phyloP scores from a whole-genome alignment of 108 stramenopile genomes.

The Skeletonema marinoi region DNA sequence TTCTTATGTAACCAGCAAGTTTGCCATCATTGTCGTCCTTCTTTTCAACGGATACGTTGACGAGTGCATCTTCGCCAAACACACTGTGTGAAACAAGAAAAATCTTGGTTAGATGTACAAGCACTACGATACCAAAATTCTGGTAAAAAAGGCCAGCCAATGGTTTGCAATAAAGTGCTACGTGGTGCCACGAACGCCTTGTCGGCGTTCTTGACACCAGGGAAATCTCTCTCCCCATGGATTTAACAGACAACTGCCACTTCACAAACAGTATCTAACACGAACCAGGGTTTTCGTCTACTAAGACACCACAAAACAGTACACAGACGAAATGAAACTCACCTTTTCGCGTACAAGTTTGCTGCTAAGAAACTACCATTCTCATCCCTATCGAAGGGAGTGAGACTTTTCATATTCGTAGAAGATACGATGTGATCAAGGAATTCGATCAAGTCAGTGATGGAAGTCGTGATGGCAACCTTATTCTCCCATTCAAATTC shows the following conservation, averaged over 20 bases:
- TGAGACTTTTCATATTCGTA: constrained; percentile 98
- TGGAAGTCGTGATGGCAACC: constrained; percentile 92
- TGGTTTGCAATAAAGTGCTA: constrained; percentile 60
- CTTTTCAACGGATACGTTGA: constrained; percentile 98
- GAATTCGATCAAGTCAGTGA: constrained; percentile 90
- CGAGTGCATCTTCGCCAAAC: constrained; percentile 99
- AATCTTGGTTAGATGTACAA: constrained; percentile 55
- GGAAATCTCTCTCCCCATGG: constrained; percentile 51
- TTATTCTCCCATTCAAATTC: constrained; percentile 99
- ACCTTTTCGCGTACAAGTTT: constrained; percentile 97
- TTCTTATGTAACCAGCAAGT: constrained; percentile 97
- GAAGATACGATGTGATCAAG: constrained; percentile 93
- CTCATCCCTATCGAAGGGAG: constrained; percentile 76
- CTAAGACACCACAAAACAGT: constrained; percentile 1
- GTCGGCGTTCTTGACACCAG: constrained; percentile 58
- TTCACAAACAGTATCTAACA: constrained; percentile 75
- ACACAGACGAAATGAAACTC: constrained; percentile 23
- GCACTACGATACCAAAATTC: constrained; percentile 59
- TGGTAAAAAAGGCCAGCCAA: constrained; percentile 24
- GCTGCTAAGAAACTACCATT: constrained; percentile 96
- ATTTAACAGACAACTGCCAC: constrained; percentile 76
- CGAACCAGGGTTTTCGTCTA: constrained; percentile 66
- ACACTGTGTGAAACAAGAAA: constrained; percentile 62
- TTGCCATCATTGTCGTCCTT: constrained; percentile 97
- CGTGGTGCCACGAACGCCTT: constrained; percentile 64